Percentiles rank a stretch among this genome's conserved stretches.
Conservation (phyloP, 768 basidiomycete species). For the Pleurotus ostreatus region DNA sequence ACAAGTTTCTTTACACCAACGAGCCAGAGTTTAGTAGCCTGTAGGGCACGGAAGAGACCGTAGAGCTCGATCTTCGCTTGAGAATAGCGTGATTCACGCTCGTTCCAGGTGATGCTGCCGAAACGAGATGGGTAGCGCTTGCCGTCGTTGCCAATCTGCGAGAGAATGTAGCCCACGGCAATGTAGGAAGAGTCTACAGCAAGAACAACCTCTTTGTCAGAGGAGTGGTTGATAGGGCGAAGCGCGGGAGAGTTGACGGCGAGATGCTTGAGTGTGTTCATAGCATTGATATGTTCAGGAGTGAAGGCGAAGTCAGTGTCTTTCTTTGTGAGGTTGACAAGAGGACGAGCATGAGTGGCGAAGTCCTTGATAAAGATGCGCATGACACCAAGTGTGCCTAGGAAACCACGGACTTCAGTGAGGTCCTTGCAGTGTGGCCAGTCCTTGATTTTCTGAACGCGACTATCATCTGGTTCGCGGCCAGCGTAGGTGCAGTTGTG, state of each 20-base stretch:
- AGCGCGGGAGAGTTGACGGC: conserved; percentile 12
- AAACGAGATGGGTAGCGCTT: conserved; percentile 25
- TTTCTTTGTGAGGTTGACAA: conserved; percentile 23
- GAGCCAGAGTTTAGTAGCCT: conserved; percentile 16
- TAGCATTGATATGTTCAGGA: conserved; percentile 1
- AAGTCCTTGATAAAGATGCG: conserved; percentile 26
- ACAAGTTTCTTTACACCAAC: conserved; percentile 20
- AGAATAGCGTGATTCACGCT: conserved; percentile 24
- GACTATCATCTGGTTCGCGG: conserved; percentile 21
- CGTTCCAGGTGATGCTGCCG: conserved; percentile 33
- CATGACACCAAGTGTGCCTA: conserved; percentile 22
- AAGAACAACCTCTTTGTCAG: conserved; percentile 21
- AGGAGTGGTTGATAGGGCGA: conserved; percentile 20
- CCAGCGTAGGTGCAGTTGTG: conserved; percentile 32
- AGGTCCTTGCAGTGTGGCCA: conserved; percentile 23
- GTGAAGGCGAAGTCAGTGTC: conserved; percentile 18
- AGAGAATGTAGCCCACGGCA: conserved; percentile 33
- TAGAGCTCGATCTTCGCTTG: conserved; percentile 33
- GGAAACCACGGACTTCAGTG: conserved; percentile 19
- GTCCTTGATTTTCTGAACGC: conserved; percentile 16
- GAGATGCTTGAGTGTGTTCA: conserved; percentile 8
- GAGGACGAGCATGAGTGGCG: conserved; percentile 13
- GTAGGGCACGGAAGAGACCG: conserved; percentile 21
- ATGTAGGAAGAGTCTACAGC: conserved; percentile 32
- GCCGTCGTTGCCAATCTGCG: conserved; percentile 22